Conservation (phyloP, 2,329 filamentous ascomycete species). For the Xylaria sp. region DNA sequence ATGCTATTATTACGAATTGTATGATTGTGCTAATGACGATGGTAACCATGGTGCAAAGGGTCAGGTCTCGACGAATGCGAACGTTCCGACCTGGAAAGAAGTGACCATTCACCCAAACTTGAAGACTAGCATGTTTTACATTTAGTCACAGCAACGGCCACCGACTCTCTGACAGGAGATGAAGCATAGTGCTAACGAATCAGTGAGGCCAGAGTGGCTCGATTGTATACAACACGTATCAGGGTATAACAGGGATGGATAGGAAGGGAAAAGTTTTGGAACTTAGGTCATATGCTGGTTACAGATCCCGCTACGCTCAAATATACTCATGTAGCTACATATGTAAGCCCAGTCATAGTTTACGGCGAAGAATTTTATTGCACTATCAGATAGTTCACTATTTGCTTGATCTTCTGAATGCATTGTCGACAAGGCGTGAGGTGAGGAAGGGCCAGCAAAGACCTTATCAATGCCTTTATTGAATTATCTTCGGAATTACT, state of each 20-base stretch:
- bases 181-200: not conserved
- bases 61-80: not conserved
- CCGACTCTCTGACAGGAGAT: not conserved
- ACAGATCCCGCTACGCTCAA: not conserved
- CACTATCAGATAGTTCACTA: not conserved
- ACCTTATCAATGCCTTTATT: too few species aligned
- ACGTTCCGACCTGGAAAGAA: not conserved
- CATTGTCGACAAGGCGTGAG: not conserved
- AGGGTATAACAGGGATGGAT: too few species aligned
- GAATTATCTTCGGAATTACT: too few species aligned
- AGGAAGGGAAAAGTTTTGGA: not conserved
- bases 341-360: not conserved
- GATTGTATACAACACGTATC: not conserved
- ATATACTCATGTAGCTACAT: conserved; percentile 3
- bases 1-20: conserved; percentile 67
- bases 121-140: conserved; percentile 57
- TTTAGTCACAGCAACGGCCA: conserved; percentile 43
- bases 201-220: not conserved
- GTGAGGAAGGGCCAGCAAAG: too few species aligned
- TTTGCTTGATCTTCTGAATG: not conserved
- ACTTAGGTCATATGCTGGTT: not conserved
- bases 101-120: conserved; percentile 48
- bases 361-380: not conserved
- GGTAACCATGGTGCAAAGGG: not conserved
- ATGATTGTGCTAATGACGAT: conserved; percentile 47